Evolutionary conservation across 495 filamentous ascomycete genomes (phyloP), one percentile per base, ranked within the genome.

Genomic region (Cryomyces antarcticus): DNA sequence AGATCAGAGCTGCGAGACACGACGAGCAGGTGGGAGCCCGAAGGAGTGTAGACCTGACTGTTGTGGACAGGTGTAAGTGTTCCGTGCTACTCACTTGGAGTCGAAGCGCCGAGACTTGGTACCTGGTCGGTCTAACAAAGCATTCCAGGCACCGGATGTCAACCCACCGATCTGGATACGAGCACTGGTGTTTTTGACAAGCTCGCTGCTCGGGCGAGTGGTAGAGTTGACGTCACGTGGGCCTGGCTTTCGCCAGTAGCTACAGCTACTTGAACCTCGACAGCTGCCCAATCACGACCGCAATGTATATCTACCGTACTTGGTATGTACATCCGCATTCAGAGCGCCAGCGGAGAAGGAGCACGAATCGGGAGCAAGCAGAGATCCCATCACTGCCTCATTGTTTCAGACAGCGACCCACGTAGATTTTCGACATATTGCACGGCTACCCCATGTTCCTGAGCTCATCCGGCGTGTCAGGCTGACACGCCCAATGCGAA

Each of bases 21-120:
- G 60, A 66, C 30, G 67, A 64, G n/a, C 54, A 54, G 24, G 47
- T 45, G 4, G 56, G 51, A 5, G 56, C 52, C 13, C 49, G 57
- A 30, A 50, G 52, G 9, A 73, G 66, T 33, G 63, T 81, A 0
- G 75, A 79, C 54, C 71, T 85, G 4, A 75, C 57, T 35, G 74
- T 92, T 0, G 79, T 84, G 10, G 83, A 89, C 63, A 62, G 81
- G 30, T 88, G 83, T 24, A 24, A 24, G 17, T 24, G 17, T 24
- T 24, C 17, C 2, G 17, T 61, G 66, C 17, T 24, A 24, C 17
- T 24, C 17, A 24, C 17, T 24, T 24, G 17, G 17, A 24, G 17
- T 24, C 17, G 17, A 24, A 24, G 1, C 2, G 17, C 17, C 17
- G 17, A 24, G 17, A 24, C 17, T 24, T 24, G 17, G 17, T 24